Evolutionary conservation across 2,329 filamentous ascomycete genomes (phyloP), one percentile per base, ranked within the genome.

Genomic region (Graphilbum sp.): DNA sequence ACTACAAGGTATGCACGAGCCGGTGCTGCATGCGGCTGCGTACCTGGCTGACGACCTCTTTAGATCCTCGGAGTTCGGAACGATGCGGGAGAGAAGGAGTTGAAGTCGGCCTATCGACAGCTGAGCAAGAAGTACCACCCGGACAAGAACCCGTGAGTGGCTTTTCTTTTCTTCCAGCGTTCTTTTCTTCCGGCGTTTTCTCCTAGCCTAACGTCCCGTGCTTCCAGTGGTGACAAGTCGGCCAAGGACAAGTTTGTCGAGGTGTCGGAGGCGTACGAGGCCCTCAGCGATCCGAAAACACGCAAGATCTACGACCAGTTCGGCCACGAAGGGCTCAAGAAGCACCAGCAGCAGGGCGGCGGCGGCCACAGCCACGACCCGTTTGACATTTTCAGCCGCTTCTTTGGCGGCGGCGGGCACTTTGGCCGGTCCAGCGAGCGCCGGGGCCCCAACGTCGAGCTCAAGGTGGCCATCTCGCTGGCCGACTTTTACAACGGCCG

Each of bases 51-150:
- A 29, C 27, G 10, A 12, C 17, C 11, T 37, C 10, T 32, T 9
- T 36, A 93, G 75, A 62, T 94, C 41, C 73, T 98, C 20, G 85
- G 81, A 39, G 62, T 98, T 45, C 72, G 79, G 52, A 85, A 75
- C 52, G 67, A 78, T 43, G 88, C 88, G 15, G 78, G 74, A 34
- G 86, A 94, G 38, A 77, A 78, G 52, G 80, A 96, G 51, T 79
- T 98, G 55, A 98, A 98, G 60, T 81, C 82, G 34, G 87, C 90
- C 18, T 98, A 98, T 60, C 75, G 87, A 43, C 78, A 75, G 43
- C 67, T 98, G 11, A 92, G 83, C 64, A 96, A 96, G 60, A 93
- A 92, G 57, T 95, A 72, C 57, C 90, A 98, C 54, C 90, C 90
- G 4, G 90, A 98, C 60, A 98, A 98, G 71, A 96, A 96, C 51